Evolutionary conservation across 176 grass and related monocot species (phyloP).

Genomic region (Alloteropsis semialata): DNA sequence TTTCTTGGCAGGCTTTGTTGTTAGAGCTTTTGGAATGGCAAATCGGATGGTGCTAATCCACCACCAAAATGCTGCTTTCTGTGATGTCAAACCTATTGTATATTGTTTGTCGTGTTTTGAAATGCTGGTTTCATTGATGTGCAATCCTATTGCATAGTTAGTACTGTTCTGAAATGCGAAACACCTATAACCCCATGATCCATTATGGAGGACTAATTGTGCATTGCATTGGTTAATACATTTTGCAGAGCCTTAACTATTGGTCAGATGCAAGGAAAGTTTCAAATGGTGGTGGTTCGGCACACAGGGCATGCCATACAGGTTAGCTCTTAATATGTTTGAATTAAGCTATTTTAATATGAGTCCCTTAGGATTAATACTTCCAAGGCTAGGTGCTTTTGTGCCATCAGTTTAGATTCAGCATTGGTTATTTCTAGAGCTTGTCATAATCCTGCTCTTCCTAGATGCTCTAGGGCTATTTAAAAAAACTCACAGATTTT

Average conservation of each 20-base stretch:
- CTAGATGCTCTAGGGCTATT: conserved; percentile 7
- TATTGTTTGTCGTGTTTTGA: neutral
- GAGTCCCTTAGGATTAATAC: neutral
- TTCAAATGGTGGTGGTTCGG: conserved; percentile 85
- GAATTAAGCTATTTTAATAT: neutral
- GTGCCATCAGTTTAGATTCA: neutral
- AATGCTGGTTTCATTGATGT: conserved; percentile 6
- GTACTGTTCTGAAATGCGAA: conserved; percentile 14
- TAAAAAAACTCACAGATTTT: neutral
- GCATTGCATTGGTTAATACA: conserved; percentile 19
- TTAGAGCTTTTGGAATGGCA: conserved; percentile 10
- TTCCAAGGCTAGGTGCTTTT: conserved; percentile 8
- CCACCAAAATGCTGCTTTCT: conserved; percentile 9
- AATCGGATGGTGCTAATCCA: neutral
- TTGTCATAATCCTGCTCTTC: neutral
- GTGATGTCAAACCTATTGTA: neutral
- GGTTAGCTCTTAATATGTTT: conserved; percentile 50
- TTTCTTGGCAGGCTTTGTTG: neutral
- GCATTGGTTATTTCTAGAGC: neutral
- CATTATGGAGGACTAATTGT: conserved; percentile 14
- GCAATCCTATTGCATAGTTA: neutral
- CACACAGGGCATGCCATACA: conserved; percentile 98
- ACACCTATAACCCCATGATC: neutral
- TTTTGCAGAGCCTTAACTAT: conserved; percentile 88
- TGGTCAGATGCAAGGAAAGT: conserved; percentile 99